Percentiles rank a stretch among this genome's conserved stretches.
These are phyloP conservation scores for Isoetes engelmannii DNA, from an alignment of 83 land plant genomes.

Conservation along the genomic window DNA sequence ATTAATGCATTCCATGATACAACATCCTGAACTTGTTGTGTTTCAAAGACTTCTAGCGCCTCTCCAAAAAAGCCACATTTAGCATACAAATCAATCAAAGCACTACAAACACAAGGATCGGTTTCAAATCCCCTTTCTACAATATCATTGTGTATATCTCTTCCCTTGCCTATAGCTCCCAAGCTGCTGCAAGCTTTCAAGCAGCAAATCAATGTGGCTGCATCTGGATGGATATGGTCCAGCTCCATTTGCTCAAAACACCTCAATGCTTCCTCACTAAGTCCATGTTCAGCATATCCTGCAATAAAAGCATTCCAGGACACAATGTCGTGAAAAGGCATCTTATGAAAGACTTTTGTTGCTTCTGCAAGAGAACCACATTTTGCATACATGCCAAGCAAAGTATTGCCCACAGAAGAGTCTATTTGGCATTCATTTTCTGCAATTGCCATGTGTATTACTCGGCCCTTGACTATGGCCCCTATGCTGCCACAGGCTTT, in stretches of 20 bases:
- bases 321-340: neutral
- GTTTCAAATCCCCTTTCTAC: neutral
- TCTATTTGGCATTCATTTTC: neutral
- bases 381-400: slow-evolving; percentile 5
- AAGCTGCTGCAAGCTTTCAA: slow-evolving; percentile 14
- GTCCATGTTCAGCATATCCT: slow-evolving; percentile 4
- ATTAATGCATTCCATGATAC: slow-evolving; percentile 9
- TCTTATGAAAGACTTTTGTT: neutral
- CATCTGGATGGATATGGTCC: slow-evolving; percentile 1
- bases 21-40: neutral
- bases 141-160: neutral
- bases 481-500: slow-evolving; percentile 10
- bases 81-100: neutral
- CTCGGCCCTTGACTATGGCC: neutral
- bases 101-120: slow-evolving; percentile 1
- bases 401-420: neutral
- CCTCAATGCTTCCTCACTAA: neutral
- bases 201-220: slow-evolving; percentile 8
- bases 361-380: neutral
- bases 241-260: slow-evolving; percentile 7
- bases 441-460: neutral
- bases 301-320: neutral
- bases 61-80: slow-evolving; percentile 8
- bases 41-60: neutral
- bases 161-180: slow-evolving; percentile 2